Evolutionary conservation across 2,329 filamentous ascomycete species (phyloP), one percentile per base, ranked within the genome.

Genomic region (Hypoxylon sp.): DNA sequence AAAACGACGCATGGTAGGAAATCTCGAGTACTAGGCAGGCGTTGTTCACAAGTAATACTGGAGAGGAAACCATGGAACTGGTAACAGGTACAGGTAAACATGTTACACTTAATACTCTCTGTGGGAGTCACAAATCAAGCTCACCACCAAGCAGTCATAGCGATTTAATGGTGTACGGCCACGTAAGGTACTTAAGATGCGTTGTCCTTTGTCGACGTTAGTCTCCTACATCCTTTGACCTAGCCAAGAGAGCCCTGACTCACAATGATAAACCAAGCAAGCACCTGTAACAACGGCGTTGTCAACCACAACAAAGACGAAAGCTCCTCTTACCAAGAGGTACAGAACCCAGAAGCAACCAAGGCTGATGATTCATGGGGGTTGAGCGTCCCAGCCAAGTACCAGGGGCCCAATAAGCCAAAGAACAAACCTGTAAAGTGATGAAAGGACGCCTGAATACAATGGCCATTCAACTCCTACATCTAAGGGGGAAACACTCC

Each of bases 311-410:
- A 56, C 37, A 62, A 62, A 62, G 60, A 30, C 8, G 27, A 17
- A 10, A 13, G 6, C 20, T 22, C 2, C 14, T 27, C 13, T 14
- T 31, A 40, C 20, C 37, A 56, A 56, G 25, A 31, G 48, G 31
- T 14, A 50, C 27, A 7, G 27, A 20, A 17, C 14, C 7, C 3
- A 13, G 22, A 11, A 31, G 14, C 22, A 56, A 50, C 30, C 42
- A 62, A 31, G 5, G n/a, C 17, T 56, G 60, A 50, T 56, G 60
- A 50, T 20, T 33, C 51, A 53, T 8, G 30, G 25, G 42, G 33
- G 11, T 30, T 25, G 2, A 22, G 7, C 10, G 22, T 31, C 14
- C 11, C 25, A 37, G 10, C 13, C 25, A 30, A 40, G 40, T 37
- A 35, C 31, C 17, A 25, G 17, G 27, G 54, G 6, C 37, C 14